A percentile compares a stretch with the other conserved stretches of the same genome.
Evolutionary conservation across 805 yeast genomes (phyloP).

Genomic region (Kluyveromyces lactis): DNA sequence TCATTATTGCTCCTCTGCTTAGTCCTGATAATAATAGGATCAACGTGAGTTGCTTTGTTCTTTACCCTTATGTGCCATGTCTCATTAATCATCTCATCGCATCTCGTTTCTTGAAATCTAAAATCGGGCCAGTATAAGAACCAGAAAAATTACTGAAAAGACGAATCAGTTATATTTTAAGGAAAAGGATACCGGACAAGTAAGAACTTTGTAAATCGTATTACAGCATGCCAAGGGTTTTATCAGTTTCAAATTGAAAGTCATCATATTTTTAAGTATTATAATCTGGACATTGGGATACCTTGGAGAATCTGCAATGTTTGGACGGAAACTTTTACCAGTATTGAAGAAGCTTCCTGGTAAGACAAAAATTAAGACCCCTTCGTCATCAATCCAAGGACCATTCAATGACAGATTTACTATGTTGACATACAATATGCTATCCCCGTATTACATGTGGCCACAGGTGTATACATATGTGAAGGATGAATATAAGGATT

Average conservation of each 20-base stretch:
- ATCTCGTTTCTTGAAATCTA: too few species aligned
- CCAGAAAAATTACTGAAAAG: too few species aligned
- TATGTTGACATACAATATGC: slow-evolving; percentile 37
- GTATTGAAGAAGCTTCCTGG: slow-evolving; percentile 5
- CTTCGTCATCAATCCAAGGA: not conserved
- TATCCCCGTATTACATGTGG: slow-evolving; percentile 55
- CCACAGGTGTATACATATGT: slow-evolving; percentile 45
- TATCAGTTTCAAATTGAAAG: not conserved
- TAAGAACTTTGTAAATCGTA: not conserved
- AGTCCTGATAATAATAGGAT: not conserved
- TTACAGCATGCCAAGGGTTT: too few species aligned
- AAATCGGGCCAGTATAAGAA: too few species aligned
- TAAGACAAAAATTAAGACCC: slow-evolving; percentile 4
- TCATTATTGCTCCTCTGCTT: not conserved
- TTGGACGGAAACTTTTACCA: slow-evolving; percentile 8
- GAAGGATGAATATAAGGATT: slow-evolving; percentile 37
- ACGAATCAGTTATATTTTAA: not conserved
- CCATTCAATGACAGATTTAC: slow-evolving; percentile 18
- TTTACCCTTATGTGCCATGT: too few species aligned
- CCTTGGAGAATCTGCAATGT: slow-evolving; percentile 4
- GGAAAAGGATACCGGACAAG: not conserved
- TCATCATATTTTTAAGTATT: not conserved
- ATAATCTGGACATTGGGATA: not conserved
- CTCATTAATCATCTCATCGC: too few species aligned
- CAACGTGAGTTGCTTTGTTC: too few species aligned